Evolutionary conservation across 345 rosid genomes (phyloP).

Genomic region (Eucalyptus shirleyi): DNA sequence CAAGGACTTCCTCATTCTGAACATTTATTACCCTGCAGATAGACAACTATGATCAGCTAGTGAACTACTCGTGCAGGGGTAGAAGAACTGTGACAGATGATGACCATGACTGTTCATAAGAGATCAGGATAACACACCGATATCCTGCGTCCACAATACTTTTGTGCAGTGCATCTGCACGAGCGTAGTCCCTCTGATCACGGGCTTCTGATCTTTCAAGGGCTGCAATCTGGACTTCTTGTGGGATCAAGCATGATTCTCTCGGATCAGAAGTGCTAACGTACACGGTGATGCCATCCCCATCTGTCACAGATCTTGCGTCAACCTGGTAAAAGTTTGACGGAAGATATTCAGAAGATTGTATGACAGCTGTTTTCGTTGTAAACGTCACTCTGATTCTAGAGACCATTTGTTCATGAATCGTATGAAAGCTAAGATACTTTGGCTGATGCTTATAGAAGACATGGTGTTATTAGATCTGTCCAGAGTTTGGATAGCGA

Average conservation of each 20-base stretch:
- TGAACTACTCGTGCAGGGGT: neutral
- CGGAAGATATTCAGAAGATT: neutral
- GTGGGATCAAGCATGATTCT: slow-evolving; percentile 57
- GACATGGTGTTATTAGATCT: neutral
- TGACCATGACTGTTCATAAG: neutral
- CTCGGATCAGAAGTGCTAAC: slow-evolving; percentile 42
- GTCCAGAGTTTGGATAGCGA: neutral
- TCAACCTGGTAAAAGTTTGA: slow-evolving; percentile 42
- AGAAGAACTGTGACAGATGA: neutral
- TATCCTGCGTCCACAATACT: slow-evolving; percentile 61
- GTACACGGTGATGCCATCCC: slow-evolving; percentile 68
- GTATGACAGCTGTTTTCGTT: neutral
- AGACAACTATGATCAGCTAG: neutral
- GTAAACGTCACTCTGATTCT: neutral
- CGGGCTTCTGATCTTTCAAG: slow-evolving; percentile 50
- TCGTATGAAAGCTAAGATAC: neutral
- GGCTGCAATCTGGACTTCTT: slow-evolving; percentile 42
- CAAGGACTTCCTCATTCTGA: slow-evolving; percentile 59
- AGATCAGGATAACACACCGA: slow-evolving; percentile 19
- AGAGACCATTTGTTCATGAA: neutral
- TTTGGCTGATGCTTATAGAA: neutral
- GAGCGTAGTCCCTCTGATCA: slow-evolving; percentile 31
- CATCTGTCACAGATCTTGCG: slow-evolving; percentile 62
- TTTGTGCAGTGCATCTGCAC: slow-evolving; percentile 58
- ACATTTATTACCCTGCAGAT: slow-evolving; percentile 25